Evolutionary conservation across 2,329 filamentous ascomycete species (phyloP).

Genomic region (Trichoderma afroharzianum): DNA sequence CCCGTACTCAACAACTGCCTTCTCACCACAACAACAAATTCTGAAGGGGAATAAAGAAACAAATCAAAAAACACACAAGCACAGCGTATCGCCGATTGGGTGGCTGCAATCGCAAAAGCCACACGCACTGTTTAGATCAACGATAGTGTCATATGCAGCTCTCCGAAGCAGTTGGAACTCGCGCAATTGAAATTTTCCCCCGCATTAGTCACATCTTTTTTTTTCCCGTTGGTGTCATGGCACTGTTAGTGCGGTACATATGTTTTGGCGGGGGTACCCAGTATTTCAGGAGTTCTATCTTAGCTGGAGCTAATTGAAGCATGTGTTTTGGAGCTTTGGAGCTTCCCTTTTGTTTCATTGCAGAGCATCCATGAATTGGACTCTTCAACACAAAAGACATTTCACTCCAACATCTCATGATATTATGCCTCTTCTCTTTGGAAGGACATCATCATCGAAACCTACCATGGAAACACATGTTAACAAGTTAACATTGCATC

Average conservation of each 20-base stretch:
- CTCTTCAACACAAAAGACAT: neutral
- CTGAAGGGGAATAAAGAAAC: neutral
- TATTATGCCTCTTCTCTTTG: neutral
- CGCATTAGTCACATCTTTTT: neutral
- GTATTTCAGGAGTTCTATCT: rapidly evolving
- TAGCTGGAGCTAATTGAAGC: neutral
- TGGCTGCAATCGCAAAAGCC: neutral
- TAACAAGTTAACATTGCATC: no score
- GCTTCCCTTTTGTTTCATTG: neutral
- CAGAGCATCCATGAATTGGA: neutral
- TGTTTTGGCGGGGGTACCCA: neutral
- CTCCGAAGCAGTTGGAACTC: neutral
- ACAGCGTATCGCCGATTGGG: neutral
- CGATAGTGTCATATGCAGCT: neutral
- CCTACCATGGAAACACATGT: neutral
- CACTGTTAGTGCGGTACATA: neutral
- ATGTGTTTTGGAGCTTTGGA: neutral
- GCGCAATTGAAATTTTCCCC: neutral
- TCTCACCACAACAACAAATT: neutral
- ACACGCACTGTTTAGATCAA: neutral
- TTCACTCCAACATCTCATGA: neutral
- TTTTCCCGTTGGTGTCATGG: neutral
- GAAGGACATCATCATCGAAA: neutral
- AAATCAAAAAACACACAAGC: neutral
- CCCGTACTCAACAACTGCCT: neutral